Evolutionary conservation across 495 filamentous ascomycete genomes (phyloP).

Genomic region (Neurospora sp.): DNA sequence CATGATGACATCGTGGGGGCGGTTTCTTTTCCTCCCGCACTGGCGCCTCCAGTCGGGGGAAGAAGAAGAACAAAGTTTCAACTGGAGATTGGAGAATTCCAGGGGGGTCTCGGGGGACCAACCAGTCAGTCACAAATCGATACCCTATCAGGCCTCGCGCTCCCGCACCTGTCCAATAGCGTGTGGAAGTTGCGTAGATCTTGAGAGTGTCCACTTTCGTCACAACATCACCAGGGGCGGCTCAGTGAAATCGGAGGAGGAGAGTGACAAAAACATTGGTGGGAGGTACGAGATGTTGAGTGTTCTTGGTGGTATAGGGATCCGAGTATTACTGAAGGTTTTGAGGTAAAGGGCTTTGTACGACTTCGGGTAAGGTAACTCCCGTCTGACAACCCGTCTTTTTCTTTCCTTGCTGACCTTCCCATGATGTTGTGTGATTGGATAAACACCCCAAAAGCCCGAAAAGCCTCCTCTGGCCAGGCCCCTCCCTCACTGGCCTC

Average conservation of each 20-base stretch:
- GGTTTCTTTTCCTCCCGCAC: not conserved
- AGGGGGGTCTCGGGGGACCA: not conserved
- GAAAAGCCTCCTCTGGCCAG: not conserved
- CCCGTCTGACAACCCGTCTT: not conserved
- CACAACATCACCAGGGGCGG: not conserved
- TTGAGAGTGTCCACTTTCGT: not conserved
- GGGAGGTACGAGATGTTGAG: not conserved
- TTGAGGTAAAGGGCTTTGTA: not conserved
- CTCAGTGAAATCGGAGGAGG: not conserved
- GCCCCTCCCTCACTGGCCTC: not conserved
- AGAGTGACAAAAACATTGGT: not conserved
- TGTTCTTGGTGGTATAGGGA: not conserved
- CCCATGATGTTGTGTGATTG: not conserved
- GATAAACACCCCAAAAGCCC: not conserved
- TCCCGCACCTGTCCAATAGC: not conserved
- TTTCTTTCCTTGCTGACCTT: not conserved
- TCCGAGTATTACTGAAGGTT: not conserved
- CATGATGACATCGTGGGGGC: not conserved
- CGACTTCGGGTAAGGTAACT: not conserved
- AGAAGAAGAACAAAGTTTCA: not conserved
- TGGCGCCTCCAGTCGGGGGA: not conserved
- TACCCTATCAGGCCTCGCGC: not conserved
- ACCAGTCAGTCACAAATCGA: not conserved
- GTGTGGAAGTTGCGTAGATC: not conserved
- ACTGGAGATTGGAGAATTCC: not conserved